Evolutionary conservation across 441 rosid genomes (phyloP), one percentile per base, ranked within the genome.

Genomic region (Aleurites moluccanus): DNA sequence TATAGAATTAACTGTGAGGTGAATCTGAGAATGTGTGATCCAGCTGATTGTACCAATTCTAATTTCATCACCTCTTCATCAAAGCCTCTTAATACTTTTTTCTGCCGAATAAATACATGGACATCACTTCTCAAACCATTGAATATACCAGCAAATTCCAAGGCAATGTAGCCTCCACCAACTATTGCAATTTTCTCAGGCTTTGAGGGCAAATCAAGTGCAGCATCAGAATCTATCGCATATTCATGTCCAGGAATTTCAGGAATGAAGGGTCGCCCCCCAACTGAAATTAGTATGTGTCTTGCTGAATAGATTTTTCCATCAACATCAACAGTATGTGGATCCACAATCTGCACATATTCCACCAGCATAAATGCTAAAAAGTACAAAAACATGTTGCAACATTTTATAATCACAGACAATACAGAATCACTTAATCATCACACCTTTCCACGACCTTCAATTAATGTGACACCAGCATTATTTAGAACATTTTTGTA

Each of bases 361-460:
- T 67, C 20, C 47, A 65, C 53, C 27, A 18, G 44, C 56, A 47
- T 14, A 44, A 67, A 61, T 25, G n/a, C 56, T 57, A 23, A 1
- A 1, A 6, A 56, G 35, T 28, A 61, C 38, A 16, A 14, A 10
- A 16, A 7, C n/a, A 16, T 0, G 2, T 30, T 25, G 1, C 33
- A 30, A 15, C 40, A 28, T 4, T 28, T 47, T 60, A 60, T 21
- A 67, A 20, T 20, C 16, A 49, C 6, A n/a, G 49, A 10, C 6
- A 56, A 61, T 18, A 50, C 0, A 23, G 59, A 68, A 21, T 4
- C 8, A 25, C 18, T 16, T 42, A 50, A 74, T 50, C 28, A 75
- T 47, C 77, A 71, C 75, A 92, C 98, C 98, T 92, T 94, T 71
- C 98, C 98, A 62, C 96, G 97, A 28, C 98, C 98, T 82, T 94